Evolutionary conservation across 192 early-diverging fungal species (phyloP), one percentile per base, ranked within the genome.

Genomic region (Chytriomyces sp.): DNA sequence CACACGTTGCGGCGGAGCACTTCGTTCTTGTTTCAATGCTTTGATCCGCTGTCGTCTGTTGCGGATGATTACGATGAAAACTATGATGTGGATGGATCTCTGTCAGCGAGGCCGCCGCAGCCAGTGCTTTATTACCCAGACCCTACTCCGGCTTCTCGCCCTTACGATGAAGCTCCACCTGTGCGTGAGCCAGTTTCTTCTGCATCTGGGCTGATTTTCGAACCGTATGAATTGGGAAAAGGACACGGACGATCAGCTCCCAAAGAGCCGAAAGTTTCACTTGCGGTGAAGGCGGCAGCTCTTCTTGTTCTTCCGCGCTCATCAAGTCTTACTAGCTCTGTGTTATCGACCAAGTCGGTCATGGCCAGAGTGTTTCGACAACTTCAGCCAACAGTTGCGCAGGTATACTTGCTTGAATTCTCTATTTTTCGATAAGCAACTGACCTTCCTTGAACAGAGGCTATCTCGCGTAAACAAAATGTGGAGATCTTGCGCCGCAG

Each of bases 251-350:
- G 3, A 20, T 26, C 63, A 13, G 63, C 63, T 64, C 18, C 13
- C 26, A 7, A 10, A 7, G 0, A 20, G 26, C 20, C 9, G 0
- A 11, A 46, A 10, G 50, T 70, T 18, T 7, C 7, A 9, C 67
- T 11, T 13, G 1, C 47, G 11, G 11, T 8, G 47, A 13, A 44
- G 50, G 3, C n/a, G 43, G 53, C 18, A 20, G 44, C 43, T 9
- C 35, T 18, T 7, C 65, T 77, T 16, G 53, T 76, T 45, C 64
- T 76, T 4, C 74, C 63, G 7, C 74, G 74, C 0, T 66, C 74
- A 0, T 76, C 63, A 0, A 50, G 46, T 28, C 74, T 76, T 10
- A 67, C 74, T 8, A 50, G 7, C 50, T 49, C 46, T 24, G 64
- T 76, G 44, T 44, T 76, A 7, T 23, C 61, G 46, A 20, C 50